Evolutionary conservation across 2,329 filamentous ascomycete genomes (phyloP).

Genomic region (Aurifilum marmelostoma): DNA sequence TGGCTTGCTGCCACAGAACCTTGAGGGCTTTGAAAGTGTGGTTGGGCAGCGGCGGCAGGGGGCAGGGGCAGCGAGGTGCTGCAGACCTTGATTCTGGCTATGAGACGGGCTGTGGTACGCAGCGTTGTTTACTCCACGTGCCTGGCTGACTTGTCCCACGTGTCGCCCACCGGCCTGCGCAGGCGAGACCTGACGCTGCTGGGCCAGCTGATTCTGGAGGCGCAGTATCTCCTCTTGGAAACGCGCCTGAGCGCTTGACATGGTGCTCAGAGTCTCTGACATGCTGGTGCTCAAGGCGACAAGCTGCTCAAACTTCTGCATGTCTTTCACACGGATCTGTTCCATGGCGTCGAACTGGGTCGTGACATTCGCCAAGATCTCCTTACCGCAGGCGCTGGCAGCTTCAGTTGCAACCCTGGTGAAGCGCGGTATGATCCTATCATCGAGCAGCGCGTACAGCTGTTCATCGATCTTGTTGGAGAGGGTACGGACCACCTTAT

Average conservation of each 20-base stretch:
- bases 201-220: constrained; percentile 42
- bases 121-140: constrained; percentile 19
- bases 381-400: constrained; percentile 67
- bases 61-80: constrained; percentile 21
- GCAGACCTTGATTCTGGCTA: constrained; percentile 26
- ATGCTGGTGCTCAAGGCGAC: constrained; percentile 67
- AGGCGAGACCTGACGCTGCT: constrained; percentile 34
- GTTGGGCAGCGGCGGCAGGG: constrained; percentile 11
- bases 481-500: constrained; percentile 71
- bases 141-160: constrained; percentile 34
- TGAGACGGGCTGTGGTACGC: constrained; percentile 28
- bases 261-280: constrained; percentile 68
- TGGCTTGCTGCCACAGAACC: constrained; percentile 22
- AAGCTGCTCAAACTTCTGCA: constrained; percentile 73
- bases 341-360: constrained; percentile 55
- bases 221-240: constrained; percentile 69
- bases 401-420: constrained; percentile 66
- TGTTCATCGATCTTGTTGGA: constrained; percentile 70
- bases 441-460: constrained; percentile 63
- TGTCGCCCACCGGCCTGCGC: constrained; percentile 30
- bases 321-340: constrained; percentile 56
- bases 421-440: constrained; percentile 68
- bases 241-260: constrained; percentile 69
- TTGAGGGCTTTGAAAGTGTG: constrained; percentile 24
- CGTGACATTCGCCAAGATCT: constrained; percentile 66